Evolutionary conservation across 163 green algal genomes (phyloP).

Genomic region (Dunaliella salina): DNA sequence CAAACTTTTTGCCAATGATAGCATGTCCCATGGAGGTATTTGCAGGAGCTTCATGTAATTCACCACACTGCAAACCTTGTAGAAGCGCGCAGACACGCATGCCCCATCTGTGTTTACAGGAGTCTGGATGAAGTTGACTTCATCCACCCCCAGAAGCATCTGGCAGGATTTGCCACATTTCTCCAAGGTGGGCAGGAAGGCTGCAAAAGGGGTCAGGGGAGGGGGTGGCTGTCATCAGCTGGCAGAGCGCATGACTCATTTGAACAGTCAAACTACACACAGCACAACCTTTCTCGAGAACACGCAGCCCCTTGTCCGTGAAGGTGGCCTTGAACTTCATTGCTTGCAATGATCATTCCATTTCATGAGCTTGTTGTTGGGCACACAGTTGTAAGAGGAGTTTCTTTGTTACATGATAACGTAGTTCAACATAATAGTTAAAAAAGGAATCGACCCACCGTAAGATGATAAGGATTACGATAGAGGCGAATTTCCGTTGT

Average conservation of each 20-base stretch:
- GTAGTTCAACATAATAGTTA: too few relatives aligned
- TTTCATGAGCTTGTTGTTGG: too few relatives aligned
- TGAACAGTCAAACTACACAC: neutral
- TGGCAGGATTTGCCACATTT: slow-evolving; percentile 79
- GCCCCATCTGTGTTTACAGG: slow-evolving; percentile 66
- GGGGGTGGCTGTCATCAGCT: neutral
- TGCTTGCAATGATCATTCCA: too few relatives aligned
- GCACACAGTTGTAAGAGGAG: too few relatives aligned
- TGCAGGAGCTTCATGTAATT: too few relatives aligned
- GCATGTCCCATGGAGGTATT: too few relatives aligned
- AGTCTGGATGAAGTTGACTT: slow-evolving; percentile 69
- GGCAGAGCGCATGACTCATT: neutral
- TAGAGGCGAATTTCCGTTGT: too few relatives aligned
- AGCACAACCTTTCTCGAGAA: slow-evolving; percentile 46
- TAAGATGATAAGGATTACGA: too few relatives aligned
- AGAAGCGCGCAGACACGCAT: slow-evolving; percentile 57
- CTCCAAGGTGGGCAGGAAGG: slow-evolving; percentile 73
- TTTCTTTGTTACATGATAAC: too few relatives aligned
- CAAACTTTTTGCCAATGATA: too few relatives aligned
- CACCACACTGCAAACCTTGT: slow-evolving; percentile 28
- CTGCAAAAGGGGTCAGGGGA: slow-evolving; percentile 23
- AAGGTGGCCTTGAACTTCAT: slow-evolving; percentile 70
- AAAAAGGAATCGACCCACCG: too few relatives aligned
- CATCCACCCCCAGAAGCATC: slow-evolving; percentile 60
- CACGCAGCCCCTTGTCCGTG: slow-evolving; percentile 43